Conservation (phyloP, 2,329 filamentous ascomycete species). For the Aaosphaeria arxii region DNA sequence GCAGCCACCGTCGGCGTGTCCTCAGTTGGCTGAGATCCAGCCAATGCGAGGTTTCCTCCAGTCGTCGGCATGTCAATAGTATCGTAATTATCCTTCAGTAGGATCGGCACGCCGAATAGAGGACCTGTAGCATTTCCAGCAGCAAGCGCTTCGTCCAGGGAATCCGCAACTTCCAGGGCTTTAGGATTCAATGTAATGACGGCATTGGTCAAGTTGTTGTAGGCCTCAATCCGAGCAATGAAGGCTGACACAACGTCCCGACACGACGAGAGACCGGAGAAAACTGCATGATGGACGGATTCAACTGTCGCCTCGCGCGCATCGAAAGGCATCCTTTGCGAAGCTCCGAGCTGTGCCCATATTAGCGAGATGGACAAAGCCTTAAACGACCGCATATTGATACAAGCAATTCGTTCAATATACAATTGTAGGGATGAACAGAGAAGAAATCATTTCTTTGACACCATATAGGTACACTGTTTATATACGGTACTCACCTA, state of each 20-base stretch:
- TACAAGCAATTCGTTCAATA: too few relatives aligned
- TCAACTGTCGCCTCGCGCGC: slow-evolving; percentile 58
- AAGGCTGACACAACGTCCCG: slow-evolving; percentile 54
- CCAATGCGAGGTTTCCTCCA: slow-evolving; percentile 52
- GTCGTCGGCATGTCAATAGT: slow-evolving; percentile 57
- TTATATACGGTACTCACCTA: too few relatives aligned
- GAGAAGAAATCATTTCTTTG: too few relatives aligned
- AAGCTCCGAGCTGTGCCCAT: not conserved
- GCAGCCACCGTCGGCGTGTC: slow-evolving; percentile 52
- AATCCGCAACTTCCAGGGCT: slow-evolving; percentile 48
- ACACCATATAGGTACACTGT: too few relatives aligned
- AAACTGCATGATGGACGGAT: slow-evolving; percentile 55
- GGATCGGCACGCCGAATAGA: slow-evolving; percentile 60
- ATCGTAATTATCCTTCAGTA: slow-evolving; percentile 65
- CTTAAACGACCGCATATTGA: too few relatives aligned
- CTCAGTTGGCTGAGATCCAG: slow-evolving; percentile 43
- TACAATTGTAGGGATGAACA: too few relatives aligned
- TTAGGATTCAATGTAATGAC: slow-evolving; percentile 53
- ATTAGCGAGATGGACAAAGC: not conserved
- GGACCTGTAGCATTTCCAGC: slow-evolving; percentile 49
- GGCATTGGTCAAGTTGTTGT: slow-evolving; percentile 58
- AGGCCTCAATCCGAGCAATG: slow-evolving; percentile 54
- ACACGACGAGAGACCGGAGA: slow-evolving; percentile 53
- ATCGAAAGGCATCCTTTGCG: slow-evolving; percentile 45
- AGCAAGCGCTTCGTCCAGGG: slow-evolving; percentile 47